These are phyloP conservation scores for Penicillium taxi DNA, from an alignment of 495 filamentous ascomycete species.

Conservation along the genomic window DNA sequence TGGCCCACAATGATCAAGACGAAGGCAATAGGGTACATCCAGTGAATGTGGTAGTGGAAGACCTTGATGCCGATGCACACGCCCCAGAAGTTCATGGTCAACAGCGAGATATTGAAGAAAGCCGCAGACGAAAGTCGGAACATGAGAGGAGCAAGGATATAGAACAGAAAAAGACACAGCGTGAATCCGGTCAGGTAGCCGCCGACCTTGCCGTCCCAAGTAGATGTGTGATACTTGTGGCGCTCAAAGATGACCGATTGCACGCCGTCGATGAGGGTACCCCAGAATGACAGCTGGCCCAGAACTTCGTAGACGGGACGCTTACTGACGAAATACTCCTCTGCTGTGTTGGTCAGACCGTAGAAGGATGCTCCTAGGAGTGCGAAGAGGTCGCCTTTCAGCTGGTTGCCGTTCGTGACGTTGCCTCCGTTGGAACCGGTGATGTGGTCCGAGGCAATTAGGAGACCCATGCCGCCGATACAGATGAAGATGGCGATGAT, in stretches of 20 bases:
- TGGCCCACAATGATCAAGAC: slow-evolving; percentile 79
- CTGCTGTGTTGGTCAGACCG: slow-evolving; percentile 79
- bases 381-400: slow-evolving; percentile 91
- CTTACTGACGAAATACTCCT: slow-evolving; percentile 87
- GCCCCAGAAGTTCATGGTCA: slow-evolving; percentile 97
- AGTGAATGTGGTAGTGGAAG: slow-evolving; percentile 74
- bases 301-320: slow-evolving; percentile 89
- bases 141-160: slow-evolving; percentile 75
- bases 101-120: slow-evolving; percentile 91
- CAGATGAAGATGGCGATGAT: slow-evolving; percentile 74
- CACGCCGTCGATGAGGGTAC: slow-evolving; percentile 81
- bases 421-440: slow-evolving; percentile 56
- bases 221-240: slow-evolving; percentile 54
- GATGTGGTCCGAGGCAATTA: slow-evolving; percentile 83
- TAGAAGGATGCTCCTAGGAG: slow-evolving; percentile 85
- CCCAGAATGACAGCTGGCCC: slow-evolving; percentile 83
- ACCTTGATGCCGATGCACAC: slow-evolving; percentile 82
- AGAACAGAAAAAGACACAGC: slow-evolving; percentile 72
- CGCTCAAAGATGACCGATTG: slow-evolving; percentile 90
- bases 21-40: slow-evolving; percentile 92
- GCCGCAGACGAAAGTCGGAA: slow-evolving; percentile 83
- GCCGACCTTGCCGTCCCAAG: slow-evolving; percentile 57
- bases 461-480: slow-evolving; percentile 83
- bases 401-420: slow-evolving; percentile 50
- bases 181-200: slow-evolving; percentile 88